Percentiles rank a stretch among this genome's conserved stretches.
phyloP scores from a whole-genome alignment of 2,329 filamentous ascomycete genomes.

The Plectosphaerella plurivora region DNA sequence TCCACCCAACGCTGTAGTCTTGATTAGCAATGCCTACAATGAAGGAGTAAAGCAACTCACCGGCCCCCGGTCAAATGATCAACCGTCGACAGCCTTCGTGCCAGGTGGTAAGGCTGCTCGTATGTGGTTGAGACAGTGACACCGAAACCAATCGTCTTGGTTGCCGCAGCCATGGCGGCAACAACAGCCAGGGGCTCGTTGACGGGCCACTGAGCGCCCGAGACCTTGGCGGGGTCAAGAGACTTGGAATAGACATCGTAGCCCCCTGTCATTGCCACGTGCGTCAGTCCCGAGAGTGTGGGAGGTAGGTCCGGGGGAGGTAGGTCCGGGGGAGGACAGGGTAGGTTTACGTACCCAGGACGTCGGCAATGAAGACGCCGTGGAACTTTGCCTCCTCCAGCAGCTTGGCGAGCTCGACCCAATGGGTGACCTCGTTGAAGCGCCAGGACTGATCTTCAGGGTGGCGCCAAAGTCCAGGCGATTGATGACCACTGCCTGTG shows the following conservation, averaged over 20 bases:
- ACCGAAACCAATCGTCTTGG: constrained; percentile 64
- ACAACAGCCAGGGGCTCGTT: constrained; percentile 64
- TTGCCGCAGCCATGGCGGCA: constrained; percentile 66
- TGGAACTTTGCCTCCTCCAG: constrained; percentile 61
- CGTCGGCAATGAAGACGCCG: constrained; percentile 64
- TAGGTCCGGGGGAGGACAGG: background rate
- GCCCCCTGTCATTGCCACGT: constrained; percentile 37
- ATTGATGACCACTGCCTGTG: constrained; percentile 38
- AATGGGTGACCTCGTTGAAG: constrained; percentile 58
- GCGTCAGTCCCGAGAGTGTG: background rate
- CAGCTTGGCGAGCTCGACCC: constrained; percentile 55
- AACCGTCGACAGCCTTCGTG: constrained; percentile 59
- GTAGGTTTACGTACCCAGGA: constrained; percentile 36
- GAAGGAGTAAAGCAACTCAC: constrained; percentile 19
- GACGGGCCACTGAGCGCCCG: constrained; percentile 66
- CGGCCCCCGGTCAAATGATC: constrained; percentile 65
- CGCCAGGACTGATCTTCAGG: constrained; percentile 58
- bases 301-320: background rate
- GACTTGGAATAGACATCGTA: constrained; percentile 67
- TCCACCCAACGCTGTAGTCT: constrained; percentile 41
- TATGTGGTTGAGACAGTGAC: constrained; percentile 68
- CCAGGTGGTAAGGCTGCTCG: constrained; percentile 66
- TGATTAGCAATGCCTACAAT: background rate
- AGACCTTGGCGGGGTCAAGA: constrained; percentile 54
- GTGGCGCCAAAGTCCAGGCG: constrained; percentile 51